Percentiles rank a stretch among this genome's conserved stretches.
These are phyloP conservation scores for Penicillium nucicola DNA, from an alignment of 495 filamentous ascomycete genomes.

Conservation along the genomic window DNA sequence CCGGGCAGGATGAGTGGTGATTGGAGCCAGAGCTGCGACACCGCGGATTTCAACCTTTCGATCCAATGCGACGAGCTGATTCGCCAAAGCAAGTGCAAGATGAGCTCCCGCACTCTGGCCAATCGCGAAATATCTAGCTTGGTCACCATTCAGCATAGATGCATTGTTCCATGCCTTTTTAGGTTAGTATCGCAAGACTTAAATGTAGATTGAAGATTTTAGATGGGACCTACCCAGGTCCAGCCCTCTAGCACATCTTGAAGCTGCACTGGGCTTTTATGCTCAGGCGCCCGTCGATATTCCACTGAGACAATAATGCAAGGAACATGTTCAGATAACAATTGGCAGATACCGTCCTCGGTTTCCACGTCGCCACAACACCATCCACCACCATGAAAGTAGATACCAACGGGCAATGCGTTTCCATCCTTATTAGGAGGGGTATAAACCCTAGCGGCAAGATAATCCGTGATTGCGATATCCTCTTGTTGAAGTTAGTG, in stretches of 20 bases:
- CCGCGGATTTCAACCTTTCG: background rate
- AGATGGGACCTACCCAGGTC: background rate
- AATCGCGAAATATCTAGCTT: conserved; percentile 17
- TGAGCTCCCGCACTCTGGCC: conserved; percentile 25
- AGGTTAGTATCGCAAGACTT: too few relatives aligned
- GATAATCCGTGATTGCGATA: background rate
- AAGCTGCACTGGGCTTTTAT: conserved; percentile 21
- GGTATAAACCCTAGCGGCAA: background rate
- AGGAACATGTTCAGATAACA: conserved; percentile 15
- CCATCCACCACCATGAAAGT: background rate
- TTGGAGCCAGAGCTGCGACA: background rate
- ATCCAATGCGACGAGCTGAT: background rate
- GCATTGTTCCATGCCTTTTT: conserved; percentile 8
- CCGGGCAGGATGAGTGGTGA: background rate
- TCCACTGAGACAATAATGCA: conserved; percentile 25
- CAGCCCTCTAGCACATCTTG: conserved; percentile 17
- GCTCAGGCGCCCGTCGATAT: conserved; percentile 24
- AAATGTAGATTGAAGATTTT: too few relatives aligned
- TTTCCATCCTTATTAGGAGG: too few relatives aligned
- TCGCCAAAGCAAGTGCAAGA: conserved; percentile 16
- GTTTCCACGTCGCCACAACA: background rate
- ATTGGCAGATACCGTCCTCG: conserved; percentile 22
- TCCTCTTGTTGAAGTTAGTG: background rate
- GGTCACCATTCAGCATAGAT: conserved; percentile 15
- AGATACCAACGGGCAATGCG: background rate